Percentiles rank a stretch among this genome's conserved stretches.
These are phyloP conservation scores for Thielaviopsis punctulata DNA, from an alignment of 2,329 filamentous ascomycete genomes.

Conservation along the genomic window DNA sequence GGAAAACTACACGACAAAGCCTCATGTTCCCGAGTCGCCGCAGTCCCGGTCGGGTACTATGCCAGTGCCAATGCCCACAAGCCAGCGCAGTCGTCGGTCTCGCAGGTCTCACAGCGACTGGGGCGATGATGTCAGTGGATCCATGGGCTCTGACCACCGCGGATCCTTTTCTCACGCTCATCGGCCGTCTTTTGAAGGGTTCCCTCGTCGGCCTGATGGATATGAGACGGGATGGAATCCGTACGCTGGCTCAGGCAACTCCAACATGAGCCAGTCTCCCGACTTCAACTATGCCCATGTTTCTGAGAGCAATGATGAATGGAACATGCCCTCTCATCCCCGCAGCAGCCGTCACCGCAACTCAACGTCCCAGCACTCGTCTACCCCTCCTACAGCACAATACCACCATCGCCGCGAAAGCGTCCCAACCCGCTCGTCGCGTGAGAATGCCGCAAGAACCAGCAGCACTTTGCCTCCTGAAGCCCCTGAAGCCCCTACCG, in stretches of 20 bases:
- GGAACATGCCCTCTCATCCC: not conserved
- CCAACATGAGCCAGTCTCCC: constrained; percentile 6
- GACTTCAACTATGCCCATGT: not conserved
- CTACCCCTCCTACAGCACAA: not conserved
- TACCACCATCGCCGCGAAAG: constrained; percentile 1
- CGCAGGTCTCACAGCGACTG: constrained; percentile 5
- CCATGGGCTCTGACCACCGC: constrained; percentile 6
- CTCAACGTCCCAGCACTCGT: constrained; percentile 1
- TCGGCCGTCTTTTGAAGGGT: not conserved
- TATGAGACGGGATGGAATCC: constrained; percentile 5
- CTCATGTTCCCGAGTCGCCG: not conserved
- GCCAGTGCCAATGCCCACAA: not conserved
- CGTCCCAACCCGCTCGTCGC: not conserved
- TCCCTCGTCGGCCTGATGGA: constrained; percentile 3
- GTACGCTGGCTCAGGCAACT: not conserved
- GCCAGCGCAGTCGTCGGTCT: constrained; percentile 3
- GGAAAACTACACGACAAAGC: not conserved
- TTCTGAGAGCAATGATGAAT: constrained; percentile 5
- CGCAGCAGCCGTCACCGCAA: constrained; percentile 1
- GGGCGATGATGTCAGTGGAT: constrained; percentile 1
- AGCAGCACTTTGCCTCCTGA: not conserved
- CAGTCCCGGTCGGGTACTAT: not conserved
- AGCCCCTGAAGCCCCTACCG: not conserved
- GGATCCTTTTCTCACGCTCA: constrained; percentile 2
- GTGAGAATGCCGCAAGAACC: constrained; percentile 1